Base-by-base conservation (phyloP, 768 basidiomycete genomes). In the Boletus sp. region DNA sequence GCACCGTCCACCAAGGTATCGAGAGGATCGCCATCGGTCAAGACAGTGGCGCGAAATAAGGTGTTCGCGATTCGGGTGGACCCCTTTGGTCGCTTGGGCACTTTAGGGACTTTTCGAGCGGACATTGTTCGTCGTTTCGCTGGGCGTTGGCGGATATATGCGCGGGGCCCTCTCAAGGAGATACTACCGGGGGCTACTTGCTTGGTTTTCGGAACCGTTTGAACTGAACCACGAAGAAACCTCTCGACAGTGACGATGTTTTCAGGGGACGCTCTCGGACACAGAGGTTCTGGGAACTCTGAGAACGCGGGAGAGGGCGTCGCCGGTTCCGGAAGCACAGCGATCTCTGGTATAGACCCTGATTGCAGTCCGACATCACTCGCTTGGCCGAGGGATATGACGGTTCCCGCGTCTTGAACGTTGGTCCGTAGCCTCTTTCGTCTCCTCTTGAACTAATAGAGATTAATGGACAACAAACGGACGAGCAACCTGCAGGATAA, bases 1-100 rank as follows among this genome's bases (percentile, higher is more conserved):
- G 52, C 50, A 21, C 30, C 42, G 21, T 59, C 56, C 35, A 43
- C 29, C 52, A 66, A 43, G 15, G 47, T 53, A 30, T 64, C 54
- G 25, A 57, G 38, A 15, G 68, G 66, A 53, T 70, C 61, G 10
- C 58, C 70, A 33, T 53, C 57, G 3, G 70, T 52, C 13, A 70
- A 55, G 21, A 70, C 55, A n/a, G 61, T 53, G 11, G 69, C 68
- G n/a, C 68, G 62, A 46, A 58, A 55, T 49, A 70, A 48, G n/a
- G 50, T 40, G 39, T 54, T 51, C 35, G 61, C 53, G 2, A 62
- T 39, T 33, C 55, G 41, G 13, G 52, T 53, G 21, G 51, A 27
- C 32, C 15, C 42, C 23, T 19, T 49, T 14, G 38, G 19, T 38
- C 21, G 48, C 41, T 49, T 51, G 23, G 30, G 19, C 0, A 19